phyloP scores from a whole-genome alignment of 2,329 filamentous ascomycete species.

The Laburnicola sp. region DNA sequence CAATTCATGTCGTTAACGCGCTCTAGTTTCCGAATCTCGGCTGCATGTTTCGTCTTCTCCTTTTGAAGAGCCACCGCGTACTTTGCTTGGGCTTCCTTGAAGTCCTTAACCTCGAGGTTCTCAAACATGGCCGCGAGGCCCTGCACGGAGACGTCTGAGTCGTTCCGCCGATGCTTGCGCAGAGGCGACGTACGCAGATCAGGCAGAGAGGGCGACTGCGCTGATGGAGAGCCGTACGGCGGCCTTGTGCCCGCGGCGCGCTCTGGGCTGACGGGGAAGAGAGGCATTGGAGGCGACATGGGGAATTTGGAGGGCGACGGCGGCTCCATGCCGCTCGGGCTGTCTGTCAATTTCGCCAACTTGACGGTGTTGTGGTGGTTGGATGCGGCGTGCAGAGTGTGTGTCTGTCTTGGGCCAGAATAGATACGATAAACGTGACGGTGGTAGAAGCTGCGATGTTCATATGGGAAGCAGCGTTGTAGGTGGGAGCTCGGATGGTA shows the following conservation, averaged over 20 bases:
- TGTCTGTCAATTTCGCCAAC: slow-evolving; percentile 45
- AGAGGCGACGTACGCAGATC: slow-evolving; percentile 48
- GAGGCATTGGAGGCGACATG: slow-evolving; percentile 60
- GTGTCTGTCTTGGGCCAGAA: slow-evolving; percentile 10
- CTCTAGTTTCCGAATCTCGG: slow-evolving; percentile 50
- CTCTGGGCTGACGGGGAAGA: slow-evolving; percentile 66
- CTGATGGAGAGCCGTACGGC: slow-evolving; percentile 31
- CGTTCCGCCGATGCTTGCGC: slow-evolving; percentile 38
- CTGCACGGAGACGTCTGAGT: slow-evolving; percentile 44
- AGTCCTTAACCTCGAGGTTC: slow-evolving; percentile 60
- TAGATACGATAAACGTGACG: too few relatives aligned
- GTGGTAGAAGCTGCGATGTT: slow-evolving; percentile 7
- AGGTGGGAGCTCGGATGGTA: slow-evolving; percentile 24
- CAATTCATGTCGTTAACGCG: slow-evolving; percentile 61
- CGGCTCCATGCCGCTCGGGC: slow-evolving; percentile 44
- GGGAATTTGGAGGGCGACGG: slow-evolving; percentile 53
- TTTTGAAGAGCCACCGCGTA: slow-evolving; percentile 50
- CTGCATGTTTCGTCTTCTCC: slow-evolving; percentile 44
- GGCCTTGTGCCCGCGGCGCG: slow-evolving; percentile 58
- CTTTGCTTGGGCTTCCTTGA: slow-evolving; percentile 49
- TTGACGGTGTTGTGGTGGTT: slow-evolving; percentile 31
- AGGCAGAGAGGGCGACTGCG: slow-evolving; percentile 36
- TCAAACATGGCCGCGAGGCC: slow-evolving; percentile 71
- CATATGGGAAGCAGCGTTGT: slow-evolving; percentile 21
- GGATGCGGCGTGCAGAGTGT: slow-evolving; percentile 10